phyloP scores from a whole-genome alignment of 352 stramenopile species.

The Hyaloperonospora arabidopsidis region DNA sequence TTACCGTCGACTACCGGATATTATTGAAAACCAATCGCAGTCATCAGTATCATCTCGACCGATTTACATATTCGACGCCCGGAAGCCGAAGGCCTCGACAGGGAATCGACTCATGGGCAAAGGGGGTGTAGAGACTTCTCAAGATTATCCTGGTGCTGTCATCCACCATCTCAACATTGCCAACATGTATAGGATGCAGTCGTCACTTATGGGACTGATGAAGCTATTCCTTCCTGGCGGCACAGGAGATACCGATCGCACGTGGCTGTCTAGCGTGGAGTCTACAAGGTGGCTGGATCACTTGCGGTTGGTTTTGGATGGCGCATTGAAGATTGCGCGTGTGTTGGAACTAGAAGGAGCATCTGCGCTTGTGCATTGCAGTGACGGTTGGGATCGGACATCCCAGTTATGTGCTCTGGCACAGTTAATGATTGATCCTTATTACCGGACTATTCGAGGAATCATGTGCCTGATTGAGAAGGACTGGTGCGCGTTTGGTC shows the following conservation, averaged over 20 bases:
- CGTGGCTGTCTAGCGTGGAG: constrained; percentile 63
- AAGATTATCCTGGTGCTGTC: constrained; percentile 71
- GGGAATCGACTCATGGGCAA: constrained; percentile 88
- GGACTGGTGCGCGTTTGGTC: constrained; percentile 80
- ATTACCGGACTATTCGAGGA: constrained; percentile 78
- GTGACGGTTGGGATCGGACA: constrained; percentile 84
- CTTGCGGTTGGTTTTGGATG: constrained; percentile 72
- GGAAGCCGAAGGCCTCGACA: constrained; percentile 84
- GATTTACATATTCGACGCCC: constrained; percentile 88
- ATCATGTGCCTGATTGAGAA: constrained; percentile 81
- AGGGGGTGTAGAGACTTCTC: constrained; percentile 80
- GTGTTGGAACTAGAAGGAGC: constrained; percentile 79
- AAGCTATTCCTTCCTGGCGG: constrained; percentile 64
- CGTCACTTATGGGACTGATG: constrained; percentile 56
- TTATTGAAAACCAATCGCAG: constrained; percentile 65
- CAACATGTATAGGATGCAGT: constrained; percentile 92
- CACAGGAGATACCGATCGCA: constrained; percentile 56
- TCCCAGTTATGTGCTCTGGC: constrained; percentile 66
- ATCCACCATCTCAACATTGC: constrained; percentile 85
- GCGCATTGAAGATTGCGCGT: constrained; percentile 76
- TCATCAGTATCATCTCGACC: constrained; percentile 55
- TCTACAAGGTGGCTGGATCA: constrained; percentile 82
- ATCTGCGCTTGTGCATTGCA: constrained; percentile 81
- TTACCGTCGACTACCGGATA: constrained; percentile 73
- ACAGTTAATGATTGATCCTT: constrained; percentile 85